Evolutionary conservation across 805 yeast species (phyloP).

Genomic region (Jamesozyma hellenica): DNA sequence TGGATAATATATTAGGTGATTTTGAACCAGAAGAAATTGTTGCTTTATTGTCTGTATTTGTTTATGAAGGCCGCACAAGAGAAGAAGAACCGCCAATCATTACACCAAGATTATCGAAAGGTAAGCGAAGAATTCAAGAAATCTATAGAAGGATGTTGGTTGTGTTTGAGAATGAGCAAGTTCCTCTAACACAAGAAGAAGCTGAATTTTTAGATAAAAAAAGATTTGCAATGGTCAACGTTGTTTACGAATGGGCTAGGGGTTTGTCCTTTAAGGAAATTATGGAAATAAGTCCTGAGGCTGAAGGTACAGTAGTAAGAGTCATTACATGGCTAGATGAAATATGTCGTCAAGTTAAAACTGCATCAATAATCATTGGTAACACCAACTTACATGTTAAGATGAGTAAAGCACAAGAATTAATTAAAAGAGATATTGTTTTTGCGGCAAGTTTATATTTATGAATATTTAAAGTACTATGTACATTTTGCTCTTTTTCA

Average conservation of each 20-base stretch:
- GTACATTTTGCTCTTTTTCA: no score
- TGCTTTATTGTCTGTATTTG: conserved; percentile 86
- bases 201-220: conserved; percentile 72
- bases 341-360: conserved; percentile 86
- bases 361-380: conserved; percentile 90
- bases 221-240: conserved; percentile 84
- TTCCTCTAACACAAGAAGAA: conserved; percentile 73
- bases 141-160: conserved; percentile 55
- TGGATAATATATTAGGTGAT: conserved; percentile 86
- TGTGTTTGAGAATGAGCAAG: conserved; percentile 58
- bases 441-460: conserved; percentile 91
- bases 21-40: conserved; percentile 94
- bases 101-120: conserved; percentile 74
- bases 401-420: conserved; percentile 87
- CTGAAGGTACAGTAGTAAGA: conserved; percentile 94
- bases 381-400: conserved; percentile 82
- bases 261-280: conserved; percentile 88
- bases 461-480: conserved; percentile 29
- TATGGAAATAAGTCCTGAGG: conserved; percentile 78
- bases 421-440: conserved; percentile 91
- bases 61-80: conserved; percentile 69
- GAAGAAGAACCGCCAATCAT: conserved; percentile 50
- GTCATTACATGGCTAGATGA: conserved; percentile 92
- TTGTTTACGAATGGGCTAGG: conserved; percentile 96
- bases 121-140: conserved; percentile 54